Percentiles rank a stretch among this genome's conserved stretches.
Evolutionary conservation across 208 protist genomes (phyloP).

Genomic region (Sergeia podlipaevii): DNA sequence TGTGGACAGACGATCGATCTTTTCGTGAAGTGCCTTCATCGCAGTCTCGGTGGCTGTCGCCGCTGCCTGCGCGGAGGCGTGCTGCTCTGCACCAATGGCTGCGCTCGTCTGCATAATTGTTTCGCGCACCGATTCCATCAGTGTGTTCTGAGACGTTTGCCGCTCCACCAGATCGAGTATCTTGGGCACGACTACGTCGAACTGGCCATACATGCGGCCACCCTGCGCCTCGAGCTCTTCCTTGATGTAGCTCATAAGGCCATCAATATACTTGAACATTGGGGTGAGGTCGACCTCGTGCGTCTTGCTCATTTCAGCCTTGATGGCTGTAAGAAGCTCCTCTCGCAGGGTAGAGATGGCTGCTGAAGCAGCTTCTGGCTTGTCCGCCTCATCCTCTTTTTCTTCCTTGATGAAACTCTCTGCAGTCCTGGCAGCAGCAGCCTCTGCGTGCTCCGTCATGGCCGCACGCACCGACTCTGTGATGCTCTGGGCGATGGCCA

Average conservation of each 20-base stretch:
- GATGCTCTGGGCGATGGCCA: neutral
- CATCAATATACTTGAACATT: constrained; percentile 81
- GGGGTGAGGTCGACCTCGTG: constrained; percentile 73
- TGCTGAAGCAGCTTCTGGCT: neutral
- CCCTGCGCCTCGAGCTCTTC: constrained; percentile 30
- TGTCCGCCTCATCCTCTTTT: constrained; percentile 17
- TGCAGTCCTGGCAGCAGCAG: constrained; percentile 16
- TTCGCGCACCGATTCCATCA: no score
- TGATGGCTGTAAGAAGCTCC: constrained; percentile 39
- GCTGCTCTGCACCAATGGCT: no score
- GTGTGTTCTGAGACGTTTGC: constrained; percentile 1
- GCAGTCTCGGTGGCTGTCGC: no score
- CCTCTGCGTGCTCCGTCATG: neutral
- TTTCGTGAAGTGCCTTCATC: no score
- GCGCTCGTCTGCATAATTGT: no score
- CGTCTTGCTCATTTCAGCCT: constrained; percentile 44
- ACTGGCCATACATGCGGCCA: constrained; percentile 10
- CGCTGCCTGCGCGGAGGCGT: no score
- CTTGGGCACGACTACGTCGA: constrained; percentile 7
- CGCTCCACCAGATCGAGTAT: constrained; percentile 1
- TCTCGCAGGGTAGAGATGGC: constrained; percentile 22
- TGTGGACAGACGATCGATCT: no score
- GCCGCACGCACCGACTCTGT: constrained; percentile 4
- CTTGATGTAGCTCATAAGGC: constrained; percentile 52
- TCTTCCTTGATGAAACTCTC: constrained; percentile 20